Evolutionary conservation across 1,284 basidiomycete genomes (phyloP), one percentile per base, ranked within the genome.

Genomic region (Coriolopsis trogii): DNA sequence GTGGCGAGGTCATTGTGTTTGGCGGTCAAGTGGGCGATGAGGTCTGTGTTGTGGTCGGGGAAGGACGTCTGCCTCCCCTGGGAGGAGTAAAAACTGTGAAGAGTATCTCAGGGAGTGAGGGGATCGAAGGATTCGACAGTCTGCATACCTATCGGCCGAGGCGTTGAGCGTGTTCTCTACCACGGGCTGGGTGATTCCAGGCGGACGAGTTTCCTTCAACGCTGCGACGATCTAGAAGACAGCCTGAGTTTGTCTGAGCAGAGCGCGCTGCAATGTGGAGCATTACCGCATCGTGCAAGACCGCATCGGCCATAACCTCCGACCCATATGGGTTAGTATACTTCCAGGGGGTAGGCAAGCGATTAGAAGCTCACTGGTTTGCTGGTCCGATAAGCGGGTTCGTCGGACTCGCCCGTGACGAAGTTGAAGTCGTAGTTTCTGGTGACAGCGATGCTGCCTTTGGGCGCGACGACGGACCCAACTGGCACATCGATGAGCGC

Each of bases 341-440:
- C 41, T 26, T 43, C 43, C 9, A 51, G 40, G 41, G 30, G 43
- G 39, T 21, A 31, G 41, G 34, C 15, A 31, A n/a, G 20, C 38
- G 37, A 36, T 26, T 21, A 51, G 30, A 25, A 45, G 66, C 78
- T 59, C 60, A 91, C 87, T 23, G 80, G 81, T 71, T 84, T 85
- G 61, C 85, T 89, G 56, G 91, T 79, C 53, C 75, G 73, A 64
- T 93, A 93, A 7, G 90, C 76, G 43, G 69, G 66, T 42, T 80
- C 82, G 46, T 68, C 62, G 24, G 66, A 67, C 34, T 73, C 71
- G 41, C 75, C 74, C 46, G 74, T 67, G 49, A 68, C 65, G 65
- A 89, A 91, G 68, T 88, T 80, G 68, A 83, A 92, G 68, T 93
- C 89, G 60, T 90, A 83, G 66, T 93, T 92, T 55, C 89, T 78